Conservation (phyloP, 306 rosid species). For the Macrotyloma uniflorum region DNA sequence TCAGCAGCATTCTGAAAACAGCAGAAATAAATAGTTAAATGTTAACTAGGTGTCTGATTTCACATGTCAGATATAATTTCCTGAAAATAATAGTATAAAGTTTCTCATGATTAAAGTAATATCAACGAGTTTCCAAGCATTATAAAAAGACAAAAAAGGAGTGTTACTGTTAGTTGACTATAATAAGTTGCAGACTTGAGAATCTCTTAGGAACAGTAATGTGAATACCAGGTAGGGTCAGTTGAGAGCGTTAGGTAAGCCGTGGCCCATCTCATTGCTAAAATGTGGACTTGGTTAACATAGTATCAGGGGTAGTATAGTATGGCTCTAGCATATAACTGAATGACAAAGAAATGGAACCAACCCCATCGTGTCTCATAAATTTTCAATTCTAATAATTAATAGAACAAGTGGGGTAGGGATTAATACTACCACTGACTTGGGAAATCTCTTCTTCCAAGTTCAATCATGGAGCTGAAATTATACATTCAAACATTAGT, state of each 20-base stretch:
- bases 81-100: background rate
- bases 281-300: constrained; percentile 39
- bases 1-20: constrained; percentile 79
- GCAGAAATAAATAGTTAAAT: background rate
- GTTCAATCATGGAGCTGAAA: constrained; percentile 53
- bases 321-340: constrained; percentile 47
- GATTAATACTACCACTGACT: constrained; percentile 30
- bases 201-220: constrained; percentile 8
- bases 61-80: background rate
- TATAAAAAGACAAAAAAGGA: background rate
- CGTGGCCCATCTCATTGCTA: constrained; percentile 40
- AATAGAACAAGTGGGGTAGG: constrained; percentile 50
- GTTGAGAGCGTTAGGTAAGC: constrained; percentile 26
- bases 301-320: constrained; percentile 30
- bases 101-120: background rate
- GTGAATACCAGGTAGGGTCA: constrained; percentile 41
- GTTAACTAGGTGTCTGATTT: background rate
- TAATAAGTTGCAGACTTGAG: constrained; percentile 14
- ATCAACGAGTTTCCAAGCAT: background rate
- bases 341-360: constrained; percentile 63
- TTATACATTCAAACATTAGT: constrained; percentile 40
- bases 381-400: constrained; percentile 43
- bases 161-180: constrained; percentile 8
- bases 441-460: constrained; percentile 53
- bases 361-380: constrained; percentile 48